A percentile compares a stretch with the other conserved stretches of the same genome.
phyloP scores from a whole-genome alignment of 768 basidiomycete genomes.

The Naganishia vishniacii region DNA sequence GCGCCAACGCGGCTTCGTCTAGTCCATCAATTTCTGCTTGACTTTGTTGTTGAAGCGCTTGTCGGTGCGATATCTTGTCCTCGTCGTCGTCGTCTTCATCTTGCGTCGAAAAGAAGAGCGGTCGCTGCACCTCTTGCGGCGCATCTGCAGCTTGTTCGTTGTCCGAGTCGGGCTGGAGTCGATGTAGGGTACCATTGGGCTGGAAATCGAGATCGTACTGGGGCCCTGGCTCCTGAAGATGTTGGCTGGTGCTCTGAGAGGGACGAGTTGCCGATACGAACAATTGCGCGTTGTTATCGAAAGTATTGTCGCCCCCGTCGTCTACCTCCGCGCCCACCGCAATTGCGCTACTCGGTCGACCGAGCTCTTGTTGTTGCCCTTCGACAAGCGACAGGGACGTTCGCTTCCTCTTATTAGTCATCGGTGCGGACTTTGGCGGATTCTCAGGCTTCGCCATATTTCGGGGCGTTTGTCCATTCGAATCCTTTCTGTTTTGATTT shows the following conservation, averaged over 20 bases:
- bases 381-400: conserved; percentile 5
- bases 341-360: not conserved
- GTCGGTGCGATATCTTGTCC: conserved; percentile 7
- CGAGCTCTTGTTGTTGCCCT: not conserved
- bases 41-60: conserved; percentile 17
- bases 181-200: conserved; percentile 9
- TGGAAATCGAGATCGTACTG: conserved; percentile 8
- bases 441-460: not conserved
- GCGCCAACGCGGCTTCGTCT: conserved; percentile 24
- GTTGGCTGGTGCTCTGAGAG: not conserved
- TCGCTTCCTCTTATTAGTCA: conserved; percentile 8
- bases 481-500: conserved; percentile 29
- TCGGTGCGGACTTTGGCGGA: not conserved
- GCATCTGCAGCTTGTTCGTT: no score
- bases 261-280: no score
- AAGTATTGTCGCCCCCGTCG: no score
- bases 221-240: not conserved
- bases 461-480: not conserved
- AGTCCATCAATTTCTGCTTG: conserved; percentile 31
- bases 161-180: not conserved
- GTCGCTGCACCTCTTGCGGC: not conserved
- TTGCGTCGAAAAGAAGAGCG: conserved; percentile 9
- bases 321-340: no score
- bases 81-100: not conserved
- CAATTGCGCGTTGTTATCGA: no score